These are phyloP conservation scores for Colletotrichum gloeosporioides DNA, from an alignment of 2,329 filamentous ascomycete genomes.

Conservation along the genomic window DNA sequence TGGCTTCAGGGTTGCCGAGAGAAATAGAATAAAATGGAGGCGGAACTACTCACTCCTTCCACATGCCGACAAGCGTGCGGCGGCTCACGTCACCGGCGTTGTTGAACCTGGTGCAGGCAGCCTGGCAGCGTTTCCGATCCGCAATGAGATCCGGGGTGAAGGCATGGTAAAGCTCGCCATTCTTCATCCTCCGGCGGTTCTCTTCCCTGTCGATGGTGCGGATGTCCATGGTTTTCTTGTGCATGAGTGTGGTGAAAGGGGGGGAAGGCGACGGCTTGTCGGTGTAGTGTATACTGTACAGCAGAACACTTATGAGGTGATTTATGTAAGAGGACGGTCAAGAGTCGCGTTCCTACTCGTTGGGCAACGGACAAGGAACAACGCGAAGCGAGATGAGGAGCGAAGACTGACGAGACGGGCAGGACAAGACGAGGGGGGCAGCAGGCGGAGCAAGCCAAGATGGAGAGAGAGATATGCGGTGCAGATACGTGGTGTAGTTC, in stretches of 20 bases:
- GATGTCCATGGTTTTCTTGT: constrained; percentile 12
- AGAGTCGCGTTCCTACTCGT: background rate
- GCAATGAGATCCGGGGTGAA: constrained; percentile 73
- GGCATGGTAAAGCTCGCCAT: constrained; percentile 75
- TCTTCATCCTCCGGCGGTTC: constrained; percentile 62
- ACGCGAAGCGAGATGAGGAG: background rate
- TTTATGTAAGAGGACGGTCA: background rate
- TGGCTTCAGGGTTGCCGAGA: background rate
- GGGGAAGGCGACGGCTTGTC: background rate
- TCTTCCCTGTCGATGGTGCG: constrained; percentile 44
- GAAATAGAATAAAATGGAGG: background rate
- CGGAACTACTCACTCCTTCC: constrained; percentile 66
- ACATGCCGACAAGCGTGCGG: constrained; percentile 69
- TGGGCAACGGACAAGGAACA: background rate
- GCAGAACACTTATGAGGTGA: background rate
- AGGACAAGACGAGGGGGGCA: background rate
- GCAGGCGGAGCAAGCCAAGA: background rate
- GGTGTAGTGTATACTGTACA: background rate
- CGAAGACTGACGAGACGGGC: background rate
- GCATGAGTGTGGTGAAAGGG: background rate
- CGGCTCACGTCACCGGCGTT: constrained; percentile 63
- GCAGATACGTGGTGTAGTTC: background rate
- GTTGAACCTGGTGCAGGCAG: constrained; percentile 70
- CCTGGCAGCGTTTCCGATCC: constrained; percentile 66
- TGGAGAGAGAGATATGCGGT: background rate